phyloP scores from a whole-genome alignment of 495 filamentous ascomycete species.

The Tirmania nivea region DNA sequence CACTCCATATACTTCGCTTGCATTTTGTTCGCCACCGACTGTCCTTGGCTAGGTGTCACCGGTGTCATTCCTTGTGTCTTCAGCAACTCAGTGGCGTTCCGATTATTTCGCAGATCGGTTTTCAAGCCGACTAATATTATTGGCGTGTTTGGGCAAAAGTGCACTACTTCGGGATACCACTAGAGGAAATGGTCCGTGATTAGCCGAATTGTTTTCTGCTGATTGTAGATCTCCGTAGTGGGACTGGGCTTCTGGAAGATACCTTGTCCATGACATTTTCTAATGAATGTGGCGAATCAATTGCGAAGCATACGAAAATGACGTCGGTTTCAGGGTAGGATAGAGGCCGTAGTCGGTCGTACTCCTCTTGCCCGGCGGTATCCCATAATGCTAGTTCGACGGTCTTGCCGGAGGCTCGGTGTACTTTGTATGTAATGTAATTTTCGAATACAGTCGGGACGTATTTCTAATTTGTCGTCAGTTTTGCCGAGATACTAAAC shows the following conservation, averaged over 20 bases:
- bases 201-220: background rate
- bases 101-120: slow-evolving; percentile 82
- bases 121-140: slow-evolving; percentile 90
- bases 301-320: slow-evolving; percentile 95
- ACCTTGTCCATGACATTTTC: slow-evolving; percentile 99
- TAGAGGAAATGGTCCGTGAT: slow-evolving; percentile 19
- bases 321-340: slow-evolving; percentile 97
- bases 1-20: slow-evolving; percentile 89
- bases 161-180: slow-evolving; percentile 98
- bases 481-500: slow-evolving; percentile 6
- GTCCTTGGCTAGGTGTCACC: slow-evolving; percentile 74
- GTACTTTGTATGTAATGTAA: slow-evolving; percentile 90
- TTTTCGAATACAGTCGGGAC: slow-evolving; percentile 98
- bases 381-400: slow-evolving; percentile 96
- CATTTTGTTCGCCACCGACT: slow-evolving; percentile 74
- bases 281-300: slow-evolving; percentile 92
- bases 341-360: slow-evolving; percentile 81
- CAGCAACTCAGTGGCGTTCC: slow-evolving; percentile 90
- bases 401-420: slow-evolving; percentile 67
- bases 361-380: slow-evolving; percentile 96
- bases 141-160: slow-evolving; percentile 94
- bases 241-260: slow-evolving; percentile 10
- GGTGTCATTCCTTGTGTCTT: slow-evolving; percentile 93
- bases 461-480: slow-evolving; percentile 57
- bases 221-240: background rate